A percentile compares a stretch with the other conserved stretches of the same genome.
These are phyloP conservation scores for Agapanthus africanus DNA, from an alignment of 106 monocot genomes.

Conservation along the genomic window DNA sequence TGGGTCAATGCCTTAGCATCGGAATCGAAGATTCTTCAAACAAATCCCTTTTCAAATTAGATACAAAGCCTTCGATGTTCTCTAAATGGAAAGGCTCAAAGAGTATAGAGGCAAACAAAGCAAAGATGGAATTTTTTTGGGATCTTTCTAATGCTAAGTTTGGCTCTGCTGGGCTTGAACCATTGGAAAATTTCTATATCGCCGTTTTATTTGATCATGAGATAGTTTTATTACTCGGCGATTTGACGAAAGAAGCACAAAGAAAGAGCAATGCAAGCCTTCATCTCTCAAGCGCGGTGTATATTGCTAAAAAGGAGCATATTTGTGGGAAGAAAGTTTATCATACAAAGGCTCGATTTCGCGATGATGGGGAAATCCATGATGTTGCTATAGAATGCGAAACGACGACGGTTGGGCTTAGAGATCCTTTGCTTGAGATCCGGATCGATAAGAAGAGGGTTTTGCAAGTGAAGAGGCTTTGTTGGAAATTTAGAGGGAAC, in stretches of 20 bases:
- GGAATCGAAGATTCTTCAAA: conserved; percentile 34
- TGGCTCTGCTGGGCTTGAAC: conserved; percentile 58
- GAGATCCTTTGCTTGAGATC: conserved; percentile 75
- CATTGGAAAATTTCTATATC: conserved; percentile 56
- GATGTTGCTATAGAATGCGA: conserved; percentile 74
- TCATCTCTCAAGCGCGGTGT: conserved; percentile 20
- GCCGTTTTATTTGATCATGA: conserved; percentile 44
- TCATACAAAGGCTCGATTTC: conserved; percentile 53
- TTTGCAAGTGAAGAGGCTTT: conserved; percentile 70
- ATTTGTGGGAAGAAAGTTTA: conserved; percentile 75
- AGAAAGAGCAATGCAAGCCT: conserved; percentile 25
- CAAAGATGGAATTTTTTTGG: conserved; percentile 65
- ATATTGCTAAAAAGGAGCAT: conserved; percentile 63
- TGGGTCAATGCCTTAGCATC: conserved; percentile 66
- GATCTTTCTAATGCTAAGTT: conserved; percentile 75
- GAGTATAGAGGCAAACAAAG: conserved; percentile 27
- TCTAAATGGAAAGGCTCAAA: conserved; percentile 76
- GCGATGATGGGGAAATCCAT: conserved; percentile 50
- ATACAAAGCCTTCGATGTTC: conserved; percentile 73
- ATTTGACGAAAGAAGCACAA: conserved; percentile 56
- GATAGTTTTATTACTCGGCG: conserved; percentile 70
- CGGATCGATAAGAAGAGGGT: conserved; percentile 69
- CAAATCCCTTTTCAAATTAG: conserved; percentile 35
- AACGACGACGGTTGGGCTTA: conserved; percentile 31
- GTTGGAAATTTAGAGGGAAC: conserved; percentile 92